A percentile compares a stretch with the other conserved stretches of the same genome.
Conservation (phyloP, 306 rosid species). For the Crotalaria pallida region DNA sequence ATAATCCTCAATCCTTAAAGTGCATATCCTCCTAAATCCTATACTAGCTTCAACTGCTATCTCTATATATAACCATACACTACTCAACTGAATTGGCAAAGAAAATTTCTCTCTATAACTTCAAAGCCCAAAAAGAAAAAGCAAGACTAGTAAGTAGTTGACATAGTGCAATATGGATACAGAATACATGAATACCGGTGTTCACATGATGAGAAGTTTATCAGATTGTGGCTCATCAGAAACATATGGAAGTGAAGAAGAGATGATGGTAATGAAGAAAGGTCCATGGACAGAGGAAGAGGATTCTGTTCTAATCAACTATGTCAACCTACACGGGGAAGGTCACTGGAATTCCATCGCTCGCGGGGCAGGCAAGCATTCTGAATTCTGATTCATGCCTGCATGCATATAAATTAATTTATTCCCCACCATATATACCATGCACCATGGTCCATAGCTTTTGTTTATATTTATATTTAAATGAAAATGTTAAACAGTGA, state of each 20-base stretch:
- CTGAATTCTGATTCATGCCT: no score
- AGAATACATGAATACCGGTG: not conserved
- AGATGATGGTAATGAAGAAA: constrained; percentile 30
- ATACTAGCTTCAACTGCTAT: not conserved
- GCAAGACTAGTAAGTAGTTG: not conserved
- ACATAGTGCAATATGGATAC: constrained; percentile 10
- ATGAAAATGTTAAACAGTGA: no score
- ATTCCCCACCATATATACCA: not conserved
- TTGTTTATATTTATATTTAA: no score
- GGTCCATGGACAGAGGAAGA: constrained; percentile 77
- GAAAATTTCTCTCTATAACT: not conserved
- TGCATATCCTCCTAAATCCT: constrained; percentile 32
- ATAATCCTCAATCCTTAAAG: constrained; percentile 5
- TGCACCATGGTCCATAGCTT: not conserved
- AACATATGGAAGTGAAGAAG: constrained; percentile 25
- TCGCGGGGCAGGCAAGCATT: constrained; percentile 35
- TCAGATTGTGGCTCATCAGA: constrained; percentile 27
- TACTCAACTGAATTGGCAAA: not conserved
- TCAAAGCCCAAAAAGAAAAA: not conserved
- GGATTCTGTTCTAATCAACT: constrained; percentile 39
- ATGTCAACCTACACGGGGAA: constrained; percentile 43
- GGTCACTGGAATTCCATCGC: constrained; percentile 67
- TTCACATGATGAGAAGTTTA: constrained; percentile 19
- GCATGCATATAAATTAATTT: not conserved
- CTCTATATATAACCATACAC: constrained; percentile 10